Evolutionary conservation across 805 yeast species (phyloP), one percentile per base, ranked within the genome.

Genomic region (Saccharomycopsis sp.): DNA sequence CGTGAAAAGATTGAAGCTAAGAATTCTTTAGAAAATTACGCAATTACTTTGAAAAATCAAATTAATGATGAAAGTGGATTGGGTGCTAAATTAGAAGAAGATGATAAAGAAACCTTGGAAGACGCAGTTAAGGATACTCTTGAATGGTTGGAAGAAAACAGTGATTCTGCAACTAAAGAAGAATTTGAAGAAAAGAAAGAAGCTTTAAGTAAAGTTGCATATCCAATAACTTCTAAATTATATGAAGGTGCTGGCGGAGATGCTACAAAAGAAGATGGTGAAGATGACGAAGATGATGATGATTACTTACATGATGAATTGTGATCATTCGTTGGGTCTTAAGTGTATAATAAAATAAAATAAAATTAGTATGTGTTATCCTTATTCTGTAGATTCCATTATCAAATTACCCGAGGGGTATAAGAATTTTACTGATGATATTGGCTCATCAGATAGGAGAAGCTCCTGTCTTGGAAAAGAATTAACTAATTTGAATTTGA

Each of bases 161-260:
- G 73, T 58, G 94, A 86, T 47, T 70, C 85, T 51, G 97, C 97
- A 38, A 75, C 95, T 42, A 76, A 83, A 59, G 97, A 89, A 67
- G 98, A 93, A 60, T 83, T 85, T 56, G 94, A 86, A 46, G 97
- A 88, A 66, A 94, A 88, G 70, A 85, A 78, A 68, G 89, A 84
- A 57, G 69, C 83, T 60, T 76, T 90, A 64, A 76, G 82, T 52
- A 76, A 83, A 57, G 70, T 83, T 59, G 95, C 96, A 39, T 81
- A 81, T 66, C 97, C 97, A 65, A 89, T 93, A 59, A 85, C 96
- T 41, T 75, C 90, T 53, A 93, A 90, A 72, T 68, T 90, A 47
- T 84, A 83, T 65, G 80, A 74, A 49, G 77, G 73, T 47, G 77
- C 72, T 38, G 72, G 65, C 48, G 74, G 66, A 42, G 71, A 60